Base-by-base conservation (phyloP, 768 basidiomycete species). In the Cystobasidium ongulense region DNA sequence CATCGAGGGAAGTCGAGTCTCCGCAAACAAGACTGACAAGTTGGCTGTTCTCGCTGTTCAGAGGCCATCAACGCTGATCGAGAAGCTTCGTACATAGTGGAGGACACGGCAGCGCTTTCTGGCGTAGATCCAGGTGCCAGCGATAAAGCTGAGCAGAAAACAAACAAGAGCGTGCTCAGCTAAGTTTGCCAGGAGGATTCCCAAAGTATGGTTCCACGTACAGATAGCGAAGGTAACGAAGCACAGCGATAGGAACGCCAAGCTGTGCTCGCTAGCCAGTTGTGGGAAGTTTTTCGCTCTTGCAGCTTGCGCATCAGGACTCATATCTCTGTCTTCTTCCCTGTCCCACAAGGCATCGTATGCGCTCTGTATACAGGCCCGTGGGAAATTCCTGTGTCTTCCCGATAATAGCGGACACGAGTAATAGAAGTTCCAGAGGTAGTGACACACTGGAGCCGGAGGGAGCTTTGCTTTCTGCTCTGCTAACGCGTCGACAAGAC, bases 31-130 rank as follows among this genome's bases (percentile, higher is more conserved):
- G 21, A 31, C 57, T 59, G 7, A 59, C 57, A 71, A 38, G 68
- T 71, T n/a, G 68, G 68, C 41, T 71, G 68, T 41, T 71, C 68
- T 43, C 68, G 33, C 29, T 54, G 29, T 59, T 71, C 68, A 25
- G 36, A 39, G 23, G 68, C 68, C 68, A 71, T 71, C 18, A 71
- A 71, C 2, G 68, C 68, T 5, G 68, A 57, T 23, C 54, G 33
- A 23, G 68, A 71, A 8, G 68, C 50, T 43, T 71, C 68, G 36
- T 57, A 71, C 68, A 71, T 57, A 15, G 35, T 27, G 2, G 29
- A 29, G n/a, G 68, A 52, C 21, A 71, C 46, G 15, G 23, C n/a
- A 5, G 50, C 46, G 25, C 46, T 57, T 36, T 71, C 68, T 4
- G 53, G 52, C 4, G 52, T 15, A 15, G 50, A 18, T 7, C 54